phyloP scores from a whole-genome alignment of 768 basidiomycete species.

The Lentinula edodes region DNA sequence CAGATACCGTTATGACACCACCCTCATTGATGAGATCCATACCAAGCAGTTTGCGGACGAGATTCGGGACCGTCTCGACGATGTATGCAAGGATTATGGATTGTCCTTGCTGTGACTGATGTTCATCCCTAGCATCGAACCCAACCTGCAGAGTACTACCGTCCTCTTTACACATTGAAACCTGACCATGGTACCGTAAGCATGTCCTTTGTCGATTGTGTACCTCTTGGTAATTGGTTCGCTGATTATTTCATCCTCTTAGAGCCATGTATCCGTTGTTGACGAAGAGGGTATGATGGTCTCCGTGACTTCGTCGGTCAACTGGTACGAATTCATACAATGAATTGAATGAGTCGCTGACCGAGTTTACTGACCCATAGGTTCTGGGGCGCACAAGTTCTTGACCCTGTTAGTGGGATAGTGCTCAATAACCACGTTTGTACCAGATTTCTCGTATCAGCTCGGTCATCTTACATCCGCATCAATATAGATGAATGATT shows the following conservation, averaged over 20 bases:
- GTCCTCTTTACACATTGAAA: slow-evolving; percentile 54
- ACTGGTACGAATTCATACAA: slow-evolving; percentile 36
- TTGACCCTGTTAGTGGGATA: slow-evolving; percentile 61
- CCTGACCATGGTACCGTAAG: slow-evolving; percentile 62
- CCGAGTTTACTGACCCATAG: neutral
- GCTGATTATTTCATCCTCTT: neutral
- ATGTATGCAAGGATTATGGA: slow-evolving; percentile 33
- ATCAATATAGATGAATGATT: slow-evolving; percentile 74
- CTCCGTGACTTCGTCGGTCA: slow-evolving; percentile 62
- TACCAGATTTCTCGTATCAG: neutral
- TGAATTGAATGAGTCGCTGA: too few species aligned
- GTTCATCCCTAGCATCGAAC: slow-evolving; percentile 42
- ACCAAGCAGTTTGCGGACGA: slow-evolving; percentile 43
- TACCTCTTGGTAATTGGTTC: neutral
- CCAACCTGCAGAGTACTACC: slow-evolving; percentile 55
- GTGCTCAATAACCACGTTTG: slow-evolving; percentile 64
- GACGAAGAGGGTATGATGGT: slow-evolving; percentile 64
- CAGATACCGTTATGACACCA: slow-evolving; percentile 32
- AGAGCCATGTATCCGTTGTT: slow-evolving; percentile 61
- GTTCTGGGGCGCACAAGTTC: slow-evolving; percentile 51
- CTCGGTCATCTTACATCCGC: neutral
- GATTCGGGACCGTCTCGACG: slow-evolving; percentile 48
- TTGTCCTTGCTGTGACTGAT: too few species aligned
- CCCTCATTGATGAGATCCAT: slow-evolving; percentile 40
- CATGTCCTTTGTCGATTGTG: neutral